These are phyloP conservation scores for Fusarium hainanense DNA, from an alignment of 2,329 filamentous ascomycete species.

Conservation along the genomic window DNA sequence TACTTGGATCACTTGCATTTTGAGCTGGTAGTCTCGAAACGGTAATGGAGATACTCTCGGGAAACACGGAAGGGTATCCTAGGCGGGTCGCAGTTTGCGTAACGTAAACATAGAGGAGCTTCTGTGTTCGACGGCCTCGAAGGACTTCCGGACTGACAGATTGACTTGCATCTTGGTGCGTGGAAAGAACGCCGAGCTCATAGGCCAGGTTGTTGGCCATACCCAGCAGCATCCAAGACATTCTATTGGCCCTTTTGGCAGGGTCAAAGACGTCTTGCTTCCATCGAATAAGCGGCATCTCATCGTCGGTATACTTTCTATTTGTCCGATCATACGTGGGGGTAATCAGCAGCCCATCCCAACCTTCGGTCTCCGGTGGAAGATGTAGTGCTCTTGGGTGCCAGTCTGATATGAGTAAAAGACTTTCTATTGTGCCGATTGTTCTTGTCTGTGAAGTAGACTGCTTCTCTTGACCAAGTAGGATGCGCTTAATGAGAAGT, in stretches of 20 bases:
- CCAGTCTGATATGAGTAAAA: conserved; percentile 43
- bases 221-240: conserved; percentile 46
- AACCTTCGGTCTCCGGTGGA: conserved; percentile 41
- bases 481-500: conserved; percentile 32
- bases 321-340: conserved; percentile 37
- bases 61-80: conserved; percentile 19
- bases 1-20: neutral
- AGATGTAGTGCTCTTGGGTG: conserved; percentile 39
- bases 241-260: conserved; percentile 40
- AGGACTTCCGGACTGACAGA: neutral
- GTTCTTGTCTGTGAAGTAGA: conserved; percentile 38
- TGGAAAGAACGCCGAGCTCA: conserved; percentile 37
- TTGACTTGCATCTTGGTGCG: neutral
- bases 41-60: conserved; percentile 13
- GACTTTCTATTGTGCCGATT: conserved; percentile 34
- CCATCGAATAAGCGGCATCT: conserved; percentile 41
- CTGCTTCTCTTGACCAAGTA: conserved; percentile 37
- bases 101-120: conserved; percentile 36
- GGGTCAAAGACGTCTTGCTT: conserved; percentile 44
- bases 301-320: conserved; percentile 29
- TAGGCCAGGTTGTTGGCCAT: conserved; percentile 37
- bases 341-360: conserved; percentile 35
- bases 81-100: conserved; percentile 31
- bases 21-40: neutral
- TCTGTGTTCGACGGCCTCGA: conserved; percentile 21